Evolutionary conservation across 129 eudicot species (phyloP).

Genomic region (Calendula officinalis): DNA sequence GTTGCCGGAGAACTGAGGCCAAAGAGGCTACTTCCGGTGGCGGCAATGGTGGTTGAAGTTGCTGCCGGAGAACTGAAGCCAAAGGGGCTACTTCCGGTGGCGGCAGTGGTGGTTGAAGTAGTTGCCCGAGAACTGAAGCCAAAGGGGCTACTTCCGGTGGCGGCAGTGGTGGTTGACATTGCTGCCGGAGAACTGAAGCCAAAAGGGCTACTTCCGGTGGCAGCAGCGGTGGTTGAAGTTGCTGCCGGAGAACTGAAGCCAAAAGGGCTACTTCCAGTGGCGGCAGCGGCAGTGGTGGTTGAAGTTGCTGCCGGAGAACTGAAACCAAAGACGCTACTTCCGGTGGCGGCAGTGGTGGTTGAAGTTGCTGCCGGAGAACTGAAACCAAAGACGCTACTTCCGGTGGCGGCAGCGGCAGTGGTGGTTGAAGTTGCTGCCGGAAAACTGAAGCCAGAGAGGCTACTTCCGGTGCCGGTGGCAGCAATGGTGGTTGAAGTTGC

Average conservation of each 20-base stretch:
- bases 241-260: slow-evolving; percentile 23
- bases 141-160: slow-evolving; percentile 13
- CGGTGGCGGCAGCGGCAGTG: slow-evolving; percentile 13
- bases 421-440: slow-evolving; percentile 27
- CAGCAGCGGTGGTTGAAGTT: slow-evolving; percentile 22
- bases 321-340: slow-evolving; percentile 22
- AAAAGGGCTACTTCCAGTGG: slow-evolving; percentile 13
- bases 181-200: slow-evolving; percentile 23
- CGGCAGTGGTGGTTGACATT: slow-evolving; percentile 20
- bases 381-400: slow-evolving; percentile 22
- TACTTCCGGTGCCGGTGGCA: slow-evolving; percentile 7
- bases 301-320: slow-evolving; percentile 26
- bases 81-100: slow-evolving; percentile 13
- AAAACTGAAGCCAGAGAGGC: slow-evolving; percentile 23
- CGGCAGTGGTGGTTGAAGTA: slow-evolving; percentile 21
- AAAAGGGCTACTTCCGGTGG: slow-evolving; percentile 13
- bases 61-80: slow-evolving; percentile 22
- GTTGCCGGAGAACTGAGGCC: slow-evolving; percentile 27
- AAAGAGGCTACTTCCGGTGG: slow-evolving; percentile 13
- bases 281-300: slow-evolving; percentile 2
- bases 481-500: slow-evolving; percentile 23
- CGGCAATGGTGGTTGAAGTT: slow-evolving; percentile 25
- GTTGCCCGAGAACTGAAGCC: slow-evolving; percentile 21
- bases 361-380: slow-evolving; percentile 26
- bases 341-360: slow-evolving; percentile 7